A percentile compares a stretch with the other conserved stretches of the same genome.
These are phyloP conservation scores for Sporothrix globosa DNA, from an alignment of 2,329 filamentous ascomycete species.

Conservation along the genomic window DNA sequence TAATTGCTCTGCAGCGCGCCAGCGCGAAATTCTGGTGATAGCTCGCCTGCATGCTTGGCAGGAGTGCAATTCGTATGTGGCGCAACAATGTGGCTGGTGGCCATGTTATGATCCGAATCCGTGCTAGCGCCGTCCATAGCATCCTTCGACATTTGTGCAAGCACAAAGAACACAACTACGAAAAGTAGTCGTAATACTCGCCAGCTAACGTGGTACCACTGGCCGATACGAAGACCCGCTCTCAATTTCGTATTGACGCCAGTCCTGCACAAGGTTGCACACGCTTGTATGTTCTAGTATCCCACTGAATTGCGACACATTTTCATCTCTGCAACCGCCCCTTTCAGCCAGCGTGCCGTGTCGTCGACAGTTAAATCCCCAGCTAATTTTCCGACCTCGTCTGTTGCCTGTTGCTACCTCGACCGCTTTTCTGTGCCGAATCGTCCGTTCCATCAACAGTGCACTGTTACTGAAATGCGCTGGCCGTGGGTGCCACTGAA, in stretches of 20 bases:
- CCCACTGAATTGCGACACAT: slow-evolving; percentile 10
- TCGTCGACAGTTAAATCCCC: neutral
- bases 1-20: slow-evolving; percentile 20
- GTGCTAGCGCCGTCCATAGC: neutral
- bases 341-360: slow-evolving; percentile 27
- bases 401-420: neutral
- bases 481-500: slow-evolving; percentile 27
- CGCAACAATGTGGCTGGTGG: neutral
- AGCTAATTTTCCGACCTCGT: neutral
- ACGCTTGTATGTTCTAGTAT: slow-evolving; percentile 19
- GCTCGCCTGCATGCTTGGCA: neutral
- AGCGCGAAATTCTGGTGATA: slow-evolving; percentile 33
- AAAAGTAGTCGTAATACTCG: slow-evolving; percentile 27
- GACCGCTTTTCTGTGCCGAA: slow-evolving; percentile 5
- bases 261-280: slow-evolving; percentile 7
- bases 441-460: neutral
- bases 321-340: slow-evolving; percentile 16
- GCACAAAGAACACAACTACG: neutral
- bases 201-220: slow-evolving; percentile 17
- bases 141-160: neutral
- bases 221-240: slow-evolving; percentile 27
- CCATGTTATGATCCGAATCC: neutral
- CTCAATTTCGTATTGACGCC: slow-evolving; percentile 28
- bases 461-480: slow-evolving; percentile 28
- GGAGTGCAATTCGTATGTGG: slow-evolving; percentile 7